These are phyloP conservation scores for Anisogramma anomala DNA, from an alignment of 2,329 filamentous ascomycete genomes.

Conservation along the genomic window DNA sequence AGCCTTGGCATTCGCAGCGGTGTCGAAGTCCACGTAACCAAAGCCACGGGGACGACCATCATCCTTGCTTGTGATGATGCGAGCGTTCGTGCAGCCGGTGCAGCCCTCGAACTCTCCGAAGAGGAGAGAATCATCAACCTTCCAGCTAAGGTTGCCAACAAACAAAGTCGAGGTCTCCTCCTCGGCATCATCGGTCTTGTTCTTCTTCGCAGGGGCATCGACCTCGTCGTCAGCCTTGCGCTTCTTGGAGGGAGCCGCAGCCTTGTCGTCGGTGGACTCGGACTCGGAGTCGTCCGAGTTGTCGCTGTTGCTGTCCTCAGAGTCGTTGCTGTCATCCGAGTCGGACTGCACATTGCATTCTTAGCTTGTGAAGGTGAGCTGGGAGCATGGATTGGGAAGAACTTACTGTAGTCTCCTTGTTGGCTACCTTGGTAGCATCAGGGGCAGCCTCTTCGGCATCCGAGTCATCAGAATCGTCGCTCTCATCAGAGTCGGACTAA, in stretches of 20 bases:
- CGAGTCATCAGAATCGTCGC: conserved; percentile 15
- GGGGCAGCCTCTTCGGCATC: conserved; percentile 24
- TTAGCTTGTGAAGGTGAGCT: background rate
- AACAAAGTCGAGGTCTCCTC: conserved; percentile 60
- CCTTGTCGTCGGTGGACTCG: conserved; percentile 17
- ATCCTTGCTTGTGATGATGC: conserved; percentile 71
- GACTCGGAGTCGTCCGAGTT: conserved; percentile 25
- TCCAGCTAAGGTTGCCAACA: conserved; percentile 84
- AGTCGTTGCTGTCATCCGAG: conserved; percentile 19
- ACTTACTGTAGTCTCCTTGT: conserved; percentile 16
- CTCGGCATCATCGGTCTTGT: conserved; percentile 43
- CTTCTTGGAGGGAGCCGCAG: conserved; percentile 43
- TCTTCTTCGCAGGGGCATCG: conserved; percentile 50
- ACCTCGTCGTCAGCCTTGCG: conserved; percentile 49
- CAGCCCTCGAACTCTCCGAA: conserved; percentile 70
- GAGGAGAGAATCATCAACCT: conserved; percentile 73
- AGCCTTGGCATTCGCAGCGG: conserved; percentile 34
- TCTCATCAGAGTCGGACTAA: conserved; percentile 19
- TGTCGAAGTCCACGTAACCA: conserved; percentile 81
- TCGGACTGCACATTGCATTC: conserved; percentile 2
- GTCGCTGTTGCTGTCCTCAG: conserved; percentile 12
- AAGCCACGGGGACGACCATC: conserved; percentile 82
- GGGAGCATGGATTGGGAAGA: too few relatives aligned
- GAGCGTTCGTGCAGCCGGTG: conserved; percentile 58
- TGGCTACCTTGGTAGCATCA: conserved; percentile 15